Evolutionary conservation across 2,329 filamentous ascomycete species (phyloP).

Genomic region (Colletotrichum sp.): DNA sequence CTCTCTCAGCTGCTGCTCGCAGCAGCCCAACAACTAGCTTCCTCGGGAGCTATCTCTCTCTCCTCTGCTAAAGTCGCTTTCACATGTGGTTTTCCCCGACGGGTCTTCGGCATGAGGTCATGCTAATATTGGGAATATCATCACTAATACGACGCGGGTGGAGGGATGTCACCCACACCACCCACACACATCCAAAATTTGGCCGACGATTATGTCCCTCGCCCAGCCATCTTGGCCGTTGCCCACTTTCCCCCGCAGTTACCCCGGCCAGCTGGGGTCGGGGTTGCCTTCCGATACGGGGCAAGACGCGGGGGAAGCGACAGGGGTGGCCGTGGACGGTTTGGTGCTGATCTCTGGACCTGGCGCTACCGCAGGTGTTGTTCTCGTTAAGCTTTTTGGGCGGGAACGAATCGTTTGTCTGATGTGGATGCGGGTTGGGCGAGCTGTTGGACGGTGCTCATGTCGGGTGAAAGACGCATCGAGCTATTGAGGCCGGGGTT

Average conservation of each 20-base stretch:
- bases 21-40: not conserved
- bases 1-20: not conserved
- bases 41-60: not conserved
- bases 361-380: slow-evolving; percentile 11
- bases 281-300: slow-evolving; percentile 11
- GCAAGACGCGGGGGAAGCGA: slow-evolving; percentile 16
- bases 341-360: slow-evolving; percentile 2
- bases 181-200: not conserved
- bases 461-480: not conserved
- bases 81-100: slow-evolving; percentile 1
- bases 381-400: not conserved
- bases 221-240: not conserved
- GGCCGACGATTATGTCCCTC: not conserved
- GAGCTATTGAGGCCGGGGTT: not conserved
- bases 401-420: slow-evolving; percentile 1
- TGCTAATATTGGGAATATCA: not conserved
- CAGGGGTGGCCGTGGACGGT: not conserved
- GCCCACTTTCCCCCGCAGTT: slow-evolving; percentile 5
- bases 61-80: not conserved
- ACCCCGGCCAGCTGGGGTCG: not conserved
- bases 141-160: slow-evolving; percentile 6
- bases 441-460: not conserved
- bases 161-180: slow-evolving; percentile 12
- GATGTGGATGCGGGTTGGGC: not conserved
- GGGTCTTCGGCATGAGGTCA: slow-evolving; percentile 14